Evolutionary conservation across 2,329 filamentous ascomycete genomes (phyloP), one percentile per base, ranked within the genome.

Genomic region (Ceratocystiopsis brevicomis): DNA sequence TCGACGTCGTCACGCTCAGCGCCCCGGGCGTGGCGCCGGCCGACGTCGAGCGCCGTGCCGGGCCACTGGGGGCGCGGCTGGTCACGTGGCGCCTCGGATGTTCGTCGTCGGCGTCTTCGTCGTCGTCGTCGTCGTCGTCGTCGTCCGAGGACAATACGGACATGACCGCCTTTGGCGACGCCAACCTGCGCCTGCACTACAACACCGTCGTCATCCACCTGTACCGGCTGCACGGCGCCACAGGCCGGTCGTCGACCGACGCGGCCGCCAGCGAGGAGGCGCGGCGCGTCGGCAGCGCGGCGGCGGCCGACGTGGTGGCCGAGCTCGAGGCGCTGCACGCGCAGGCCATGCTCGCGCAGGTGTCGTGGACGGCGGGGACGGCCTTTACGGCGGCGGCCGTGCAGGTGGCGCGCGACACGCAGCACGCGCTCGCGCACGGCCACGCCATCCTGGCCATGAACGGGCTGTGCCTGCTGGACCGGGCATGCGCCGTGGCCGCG

Each of bases 151-250:
- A 76, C 53, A 61, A 65, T 0, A 75, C 77, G 49, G 72, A 71
- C 3, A 69, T 67, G 0, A 76, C 77, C 50, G 72, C 73, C 3
- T 72, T 71, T 0, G 55, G 60, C 51, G 43, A 41, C 8, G 48
- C 94, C 56, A 59, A 94, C 44, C 94, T 95, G 77, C 34, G 46
- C 11, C 75, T 83, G 50, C 78, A 81, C 48, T 74, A 78, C 38
- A 62, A 79, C 42, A 65, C 69, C 43, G 62, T 80, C 52, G 57
- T 78, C 34, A 64, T 68, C 5, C 74, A 82, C 0, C 56, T 73
- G 5, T 55, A 59, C 3, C 73, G 19, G 19, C 19, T 21, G 78
- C 49, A 67, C 70, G 0, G n/a, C n/a, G n/a, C n/a, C n/a, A n/a
- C n/a, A n/a, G n/a, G n/a, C n/a, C n/a, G n/a, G n/a, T n/a, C n/a